These are phyloP conservation scores for Colletotrichum orchidophilum DNA, from an alignment of 2,329 filamentous ascomycete species.

Conservation along the genomic window DNA sequence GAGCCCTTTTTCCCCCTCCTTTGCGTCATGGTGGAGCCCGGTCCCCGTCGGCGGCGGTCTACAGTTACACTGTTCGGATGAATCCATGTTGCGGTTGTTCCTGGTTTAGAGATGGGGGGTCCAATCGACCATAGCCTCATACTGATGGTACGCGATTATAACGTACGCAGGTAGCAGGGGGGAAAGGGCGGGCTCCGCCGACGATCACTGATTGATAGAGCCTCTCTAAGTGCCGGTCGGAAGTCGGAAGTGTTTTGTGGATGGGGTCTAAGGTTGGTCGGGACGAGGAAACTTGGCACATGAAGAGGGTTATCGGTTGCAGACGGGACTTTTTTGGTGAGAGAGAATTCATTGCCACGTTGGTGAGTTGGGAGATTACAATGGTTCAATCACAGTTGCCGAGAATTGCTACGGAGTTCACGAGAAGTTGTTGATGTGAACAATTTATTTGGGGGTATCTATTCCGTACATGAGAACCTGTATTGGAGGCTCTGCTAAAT, in stretches of 20 bases:
- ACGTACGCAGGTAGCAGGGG: background rate
- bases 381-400: background rate
- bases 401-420: background rate
- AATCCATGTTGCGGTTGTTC: background rate
- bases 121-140: background rate
- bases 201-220: constrained; percentile 10
- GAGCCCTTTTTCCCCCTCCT: background rate
- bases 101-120: background rate
- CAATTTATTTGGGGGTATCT: constrained; percentile 22
- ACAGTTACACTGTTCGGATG: background rate
- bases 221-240: background rate
- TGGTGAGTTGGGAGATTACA: background rate
- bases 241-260: background rate
- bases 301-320: background rate
- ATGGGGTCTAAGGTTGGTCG: background rate
- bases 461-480: background rate
- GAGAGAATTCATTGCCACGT: background rate
- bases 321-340: background rate
- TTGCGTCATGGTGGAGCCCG: background rate
- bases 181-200: background rate
- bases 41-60: background rate
- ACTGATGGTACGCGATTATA: constrained; percentile 1
- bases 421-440: background rate
- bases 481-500: background rate
- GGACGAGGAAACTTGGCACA: background rate